Percentiles rank a stretch among this genome's conserved stretches.
phyloP scores from a whole-genome alignment of 192 early-diverging fungal genomes.

The Umbelopsis isabellina region DNA sequence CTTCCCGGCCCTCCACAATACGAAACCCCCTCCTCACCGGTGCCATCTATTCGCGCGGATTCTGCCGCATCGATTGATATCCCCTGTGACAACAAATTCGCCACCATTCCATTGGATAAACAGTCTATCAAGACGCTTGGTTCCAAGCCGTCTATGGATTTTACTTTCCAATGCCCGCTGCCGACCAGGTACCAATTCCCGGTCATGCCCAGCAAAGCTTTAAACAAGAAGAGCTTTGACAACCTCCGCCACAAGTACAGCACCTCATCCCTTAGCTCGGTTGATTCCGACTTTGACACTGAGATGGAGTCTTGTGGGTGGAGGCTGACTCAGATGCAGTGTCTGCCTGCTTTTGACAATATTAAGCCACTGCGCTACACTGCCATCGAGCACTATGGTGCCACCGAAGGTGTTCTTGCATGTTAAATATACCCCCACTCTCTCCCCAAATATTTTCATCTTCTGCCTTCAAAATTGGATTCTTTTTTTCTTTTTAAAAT shows the following conservation, averaged over 20 bases:
- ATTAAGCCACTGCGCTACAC: conserved; percentile 6
- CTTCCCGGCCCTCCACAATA: conserved; percentile 14
- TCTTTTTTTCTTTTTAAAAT: too few relatives aligned
- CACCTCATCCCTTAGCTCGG: neutral
- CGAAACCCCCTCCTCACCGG: neutral
- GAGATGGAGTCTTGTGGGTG: conserved; percentile 7
- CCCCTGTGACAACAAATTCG: neutral
- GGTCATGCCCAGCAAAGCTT: neutral
- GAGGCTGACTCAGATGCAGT: conserved; percentile 16
- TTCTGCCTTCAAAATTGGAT: too few relatives aligned
- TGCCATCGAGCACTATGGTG: conserved; percentile 1
- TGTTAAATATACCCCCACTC: neutral
- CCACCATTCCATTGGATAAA: neutral
- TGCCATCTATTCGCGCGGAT: neutral
- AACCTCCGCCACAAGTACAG: conserved; percentile 1
- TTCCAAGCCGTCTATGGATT: neutral
- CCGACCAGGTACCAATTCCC: neutral
- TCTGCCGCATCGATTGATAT: neutral
- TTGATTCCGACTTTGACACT: conserved; percentile 4
- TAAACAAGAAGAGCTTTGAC: neutral
- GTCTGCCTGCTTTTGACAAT: conserved; percentile 1
- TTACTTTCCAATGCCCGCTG: conserved; percentile 6
- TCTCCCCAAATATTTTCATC: neutral
- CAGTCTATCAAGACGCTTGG: neutral
- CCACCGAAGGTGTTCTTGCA: conserved; percentile 1